These are phyloP conservation scores for Brassica rapa DNA, from an alignment of 345 rosid species.

Conservation along the genomic window DNA sequence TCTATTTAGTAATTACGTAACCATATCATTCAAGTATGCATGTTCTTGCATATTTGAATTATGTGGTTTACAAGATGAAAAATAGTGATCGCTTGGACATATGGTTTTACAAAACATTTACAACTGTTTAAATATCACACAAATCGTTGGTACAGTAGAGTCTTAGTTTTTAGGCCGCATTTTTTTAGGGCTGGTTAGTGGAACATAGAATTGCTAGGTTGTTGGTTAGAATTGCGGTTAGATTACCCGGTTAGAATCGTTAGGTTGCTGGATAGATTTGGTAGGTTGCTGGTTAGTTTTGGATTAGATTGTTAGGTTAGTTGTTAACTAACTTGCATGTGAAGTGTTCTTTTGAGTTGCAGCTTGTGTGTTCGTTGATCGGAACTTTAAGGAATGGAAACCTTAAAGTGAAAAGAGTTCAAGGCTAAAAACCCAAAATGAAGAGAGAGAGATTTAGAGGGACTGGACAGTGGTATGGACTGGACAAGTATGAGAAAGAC, in stretches of 20 bases:
- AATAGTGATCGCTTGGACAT: neutral
- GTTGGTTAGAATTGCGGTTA: neutral
- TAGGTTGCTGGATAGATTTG: too few species aligned
- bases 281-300: neutral
- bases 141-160: neutral
- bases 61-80: too few species aligned
- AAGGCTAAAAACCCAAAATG: too few species aligned
- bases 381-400: too few species aligned
- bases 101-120: neutral
- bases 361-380: too few species aligned
- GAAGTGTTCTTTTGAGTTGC: too few species aligned
- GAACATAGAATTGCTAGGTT: neutral
- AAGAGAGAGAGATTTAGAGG: too few species aligned
- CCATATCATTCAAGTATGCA: neutral
- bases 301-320: neutral
- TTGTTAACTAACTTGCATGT: too few species aligned
- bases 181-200: neutral
- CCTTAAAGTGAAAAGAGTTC: too few species aligned
- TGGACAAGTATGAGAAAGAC: too few species aligned
- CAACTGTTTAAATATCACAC: neutral
- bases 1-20: neutral
- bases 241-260: neutral
- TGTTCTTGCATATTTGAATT: neutral
- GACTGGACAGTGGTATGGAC: too few species aligned
- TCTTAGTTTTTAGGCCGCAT: neutral